Evolutionary conservation across 2,329 filamentous ascomycete genomes (phyloP).

Genomic region (Trichoderma koningiopsis): DNA sequence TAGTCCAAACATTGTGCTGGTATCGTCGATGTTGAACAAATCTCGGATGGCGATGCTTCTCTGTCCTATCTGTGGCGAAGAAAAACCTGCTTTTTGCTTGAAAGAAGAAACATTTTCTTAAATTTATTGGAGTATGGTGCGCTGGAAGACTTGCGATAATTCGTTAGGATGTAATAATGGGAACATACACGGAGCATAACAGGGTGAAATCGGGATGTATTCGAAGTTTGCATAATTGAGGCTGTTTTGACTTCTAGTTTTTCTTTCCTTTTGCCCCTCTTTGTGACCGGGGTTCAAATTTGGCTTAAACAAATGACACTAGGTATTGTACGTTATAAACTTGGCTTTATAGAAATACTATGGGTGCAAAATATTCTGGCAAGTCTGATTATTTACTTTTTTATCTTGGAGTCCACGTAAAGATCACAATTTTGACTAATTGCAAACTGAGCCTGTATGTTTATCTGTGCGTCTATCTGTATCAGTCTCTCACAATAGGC

Average conservation of each 20-base stretch:
- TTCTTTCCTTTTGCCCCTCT: not conserved
- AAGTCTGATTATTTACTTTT: not conserved
- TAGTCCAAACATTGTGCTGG: not conserved
- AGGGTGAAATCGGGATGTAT: not conserved
- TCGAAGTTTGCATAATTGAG: not conserved
- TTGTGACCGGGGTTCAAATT: not conserved
- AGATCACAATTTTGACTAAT: not conserved
- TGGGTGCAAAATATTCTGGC: not conserved
- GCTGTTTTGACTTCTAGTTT: not conserved
- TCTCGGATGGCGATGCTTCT: not conserved
- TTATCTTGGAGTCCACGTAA: not conserved
- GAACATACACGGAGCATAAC: slow-evolving; percentile 6
- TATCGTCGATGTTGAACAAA: slow-evolving; percentile 34
- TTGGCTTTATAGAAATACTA: not conserved
- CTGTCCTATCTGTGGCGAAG: not conserved
- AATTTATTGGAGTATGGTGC: slow-evolving; percentile 7
- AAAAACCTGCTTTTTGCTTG: too few relatives aligned
- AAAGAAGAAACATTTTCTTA: not conserved
- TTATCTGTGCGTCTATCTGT: not conserved
- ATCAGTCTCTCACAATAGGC: not conserved
- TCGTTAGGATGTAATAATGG: slow-evolving; percentile 1
- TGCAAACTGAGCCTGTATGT: not conserved
- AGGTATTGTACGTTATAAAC: not conserved
- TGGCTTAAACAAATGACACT: not conserved
- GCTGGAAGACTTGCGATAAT: not conserved